Evolutionary conservation across 306 rosid genomes (phyloP), one percentile per base, ranked within the genome.

Genomic region (Fragaria ananassa): DNA sequence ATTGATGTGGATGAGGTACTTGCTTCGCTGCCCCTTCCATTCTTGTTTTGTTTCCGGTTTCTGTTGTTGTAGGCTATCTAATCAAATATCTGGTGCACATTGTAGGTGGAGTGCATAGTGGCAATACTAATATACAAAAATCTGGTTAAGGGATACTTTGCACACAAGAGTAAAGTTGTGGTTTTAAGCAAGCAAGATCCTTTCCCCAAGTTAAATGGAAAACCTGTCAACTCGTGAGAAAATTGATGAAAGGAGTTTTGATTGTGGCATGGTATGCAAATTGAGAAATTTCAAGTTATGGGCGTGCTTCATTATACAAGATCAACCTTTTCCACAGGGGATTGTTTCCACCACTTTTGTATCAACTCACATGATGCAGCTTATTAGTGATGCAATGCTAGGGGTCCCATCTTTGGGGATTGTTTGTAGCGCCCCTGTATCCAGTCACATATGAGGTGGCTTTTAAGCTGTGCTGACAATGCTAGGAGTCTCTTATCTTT

Each of bases 121-220:
- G 93, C 97, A 77, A 92, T 96, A 64, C 79, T 96, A 79, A 92
- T 96, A 82, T 84, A 79, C 74, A 89, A 92, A 84, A 89, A 89
- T 87, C 97, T 90, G 0, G 83, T 95, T 56, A 95, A 89, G 78
- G 99, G 99, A 58, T 95, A 95, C 83, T 95, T 95, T 64, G 96
- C 97, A 56, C 99, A 96, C 87, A 96, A 92, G 87, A 92, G 99
- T 86, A 91, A 90, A 85, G 97, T 96, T 35, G 97, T 86, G 53
- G 99, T 91, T 78, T 85, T 96, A 80, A 96, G 98, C 93, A 92
- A 92, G 89, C 92, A 87, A 78, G 97, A 95, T 67, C 98, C 98
- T 78, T 95, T 95, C 88, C 99, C 99, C 12, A 90, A 82, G 81
- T 83, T 92, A 69, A 89, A 86, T 80, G 99, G 99, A 76, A 95